Evolutionary conservation across 2,329 filamentous ascomycete species (phyloP).

Genomic region (Colletotrichum navitas): DNA sequence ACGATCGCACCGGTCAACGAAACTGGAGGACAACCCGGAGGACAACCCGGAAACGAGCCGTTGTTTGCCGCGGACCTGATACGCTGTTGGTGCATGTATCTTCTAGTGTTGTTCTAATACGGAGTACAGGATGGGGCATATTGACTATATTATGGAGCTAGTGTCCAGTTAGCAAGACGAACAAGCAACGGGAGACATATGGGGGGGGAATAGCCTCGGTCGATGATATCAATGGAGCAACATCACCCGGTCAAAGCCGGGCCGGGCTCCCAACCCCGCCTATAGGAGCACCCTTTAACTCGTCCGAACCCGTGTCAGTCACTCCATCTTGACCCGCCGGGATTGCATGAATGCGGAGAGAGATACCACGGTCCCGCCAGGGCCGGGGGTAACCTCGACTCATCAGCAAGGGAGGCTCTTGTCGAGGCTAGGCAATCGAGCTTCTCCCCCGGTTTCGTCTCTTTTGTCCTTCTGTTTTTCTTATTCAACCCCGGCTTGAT

Average conservation of each 20-base stretch:
- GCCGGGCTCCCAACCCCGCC: constrained; percentile 24
- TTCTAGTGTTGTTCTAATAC: neutral
- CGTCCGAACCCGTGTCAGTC: neutral
- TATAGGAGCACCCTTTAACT: constrained; percentile 11
- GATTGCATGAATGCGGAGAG: constrained; percentile 31
- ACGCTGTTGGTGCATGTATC: no score
- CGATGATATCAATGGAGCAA: constrained; percentile 13
- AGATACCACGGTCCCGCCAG: constrained; percentile 6
- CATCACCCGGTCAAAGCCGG: constrained; percentile 35
- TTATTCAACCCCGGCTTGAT: neutral
- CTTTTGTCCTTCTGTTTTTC: neutral
- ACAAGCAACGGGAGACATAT: constrained; percentile 1
- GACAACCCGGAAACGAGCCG: constrained; percentile 16
- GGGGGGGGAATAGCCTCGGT: constrained; percentile 14
- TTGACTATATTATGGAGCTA: neutral
- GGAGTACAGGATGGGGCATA: constrained; percentile 7
- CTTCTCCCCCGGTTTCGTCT: constrained; percentile 2
- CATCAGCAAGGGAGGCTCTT: constrained; percentile 28
- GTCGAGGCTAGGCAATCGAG: neutral
- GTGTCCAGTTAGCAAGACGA: neutral
- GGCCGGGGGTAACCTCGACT: constrained; percentile 15
- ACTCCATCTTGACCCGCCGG: constrained; percentile 8
- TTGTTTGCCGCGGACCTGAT: constrained; percentile 19
- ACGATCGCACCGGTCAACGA: constrained; percentile 8
- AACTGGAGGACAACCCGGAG: neutral